Conservation (phyloP, 2,329 filamentous ascomycete species). For the Helicocarpus griseus region DNA sequence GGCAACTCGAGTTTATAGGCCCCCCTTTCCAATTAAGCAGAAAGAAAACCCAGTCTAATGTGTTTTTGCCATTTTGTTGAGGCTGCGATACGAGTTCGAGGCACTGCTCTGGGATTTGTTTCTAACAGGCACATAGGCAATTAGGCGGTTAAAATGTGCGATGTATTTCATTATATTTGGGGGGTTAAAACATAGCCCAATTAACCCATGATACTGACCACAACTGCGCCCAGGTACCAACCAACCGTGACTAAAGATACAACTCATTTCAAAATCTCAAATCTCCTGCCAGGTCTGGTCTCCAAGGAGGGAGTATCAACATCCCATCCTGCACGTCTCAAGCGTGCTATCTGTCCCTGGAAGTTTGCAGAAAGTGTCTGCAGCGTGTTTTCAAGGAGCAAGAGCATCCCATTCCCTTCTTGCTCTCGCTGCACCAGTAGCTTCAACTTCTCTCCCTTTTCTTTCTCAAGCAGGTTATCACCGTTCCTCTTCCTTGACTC, state of each 20-base stretch:
- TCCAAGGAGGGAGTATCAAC: slow-evolving; percentile 55
- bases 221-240: slow-evolving; percentile 2
- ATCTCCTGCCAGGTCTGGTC: slow-evolving; percentile 45
- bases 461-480: background rate
- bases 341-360: slow-evolving; percentile 30
- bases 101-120: too few relatives aligned
- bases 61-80: too few relatives aligned
- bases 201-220: too few relatives aligned
- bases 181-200: too few relatives aligned
- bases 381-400: slow-evolving; percentile 28
- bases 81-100: too few relatives aligned
- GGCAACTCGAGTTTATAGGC: too few relatives aligned
- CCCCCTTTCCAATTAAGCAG: too few relatives aligned
- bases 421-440: background rate
- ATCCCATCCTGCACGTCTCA: slow-evolving; percentile 55
- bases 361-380: slow-evolving; percentile 35
- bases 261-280: slow-evolving; percentile 15
- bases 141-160: too few relatives aligned
- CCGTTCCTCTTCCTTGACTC: background rate
- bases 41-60: too few relatives aligned
- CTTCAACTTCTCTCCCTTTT: background rate
- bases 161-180: too few relatives aligned
- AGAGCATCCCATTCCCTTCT: slow-evolving; percentile 23
- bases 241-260: background rate
- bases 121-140: too few relatives aligned